Base-by-base conservation (phyloP, 768 basidiomycete genomes). In the Boletus vermiculosoides region DNA sequence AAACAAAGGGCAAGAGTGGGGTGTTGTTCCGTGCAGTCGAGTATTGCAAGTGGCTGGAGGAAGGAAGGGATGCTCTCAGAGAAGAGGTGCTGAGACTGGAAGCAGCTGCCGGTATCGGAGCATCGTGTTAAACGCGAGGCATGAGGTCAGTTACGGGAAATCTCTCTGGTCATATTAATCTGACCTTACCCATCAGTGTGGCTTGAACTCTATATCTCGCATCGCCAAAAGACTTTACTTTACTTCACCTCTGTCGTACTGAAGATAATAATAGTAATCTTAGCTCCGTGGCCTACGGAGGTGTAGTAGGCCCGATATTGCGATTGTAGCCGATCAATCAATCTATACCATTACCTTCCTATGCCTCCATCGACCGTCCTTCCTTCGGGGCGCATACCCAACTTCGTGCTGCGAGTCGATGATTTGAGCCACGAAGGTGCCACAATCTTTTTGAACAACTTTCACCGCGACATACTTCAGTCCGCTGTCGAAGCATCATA, bases 1-100 rank as follows among this genome's bases (percentile, higher is more conserved):
- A 84, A 60, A 87, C 80, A 45, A 93, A 92, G 71, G 91, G 92
- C 36, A 96, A 96, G 78, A 93, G 90, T 60, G 92, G 91, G 0
- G 90, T 94, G 3, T 72, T 96, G 45, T 92, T 92, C 68, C 84
- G 91, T 37, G 91, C 93, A 3, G 90, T 88, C 53, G 89, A 92
- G 65, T 93, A 94, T 63, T 85, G 88, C 66, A 80, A 77, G 36
- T 95, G 88, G 88, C 74, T 94, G n/a, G 92, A 94, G 66, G 85
- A 93, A 65, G 88, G 90, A 9, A 79, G 86, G 47, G 83, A 86
- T 46, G 86, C 87, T 0, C 76, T 96, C 44, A 74, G 74, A 58
- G 77, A 79, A 33, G 92, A 96, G 73, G 85, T 93, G 3, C 56
- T 77, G 37, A 77, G 83, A 58, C 73, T 88, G 5, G 90, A 94